Evolutionary conservation across 2,329 filamentous ascomycete genomes (phyloP), one percentile per base, ranked within the genome.

Genomic region (Pyricularia sp.): DNA sequence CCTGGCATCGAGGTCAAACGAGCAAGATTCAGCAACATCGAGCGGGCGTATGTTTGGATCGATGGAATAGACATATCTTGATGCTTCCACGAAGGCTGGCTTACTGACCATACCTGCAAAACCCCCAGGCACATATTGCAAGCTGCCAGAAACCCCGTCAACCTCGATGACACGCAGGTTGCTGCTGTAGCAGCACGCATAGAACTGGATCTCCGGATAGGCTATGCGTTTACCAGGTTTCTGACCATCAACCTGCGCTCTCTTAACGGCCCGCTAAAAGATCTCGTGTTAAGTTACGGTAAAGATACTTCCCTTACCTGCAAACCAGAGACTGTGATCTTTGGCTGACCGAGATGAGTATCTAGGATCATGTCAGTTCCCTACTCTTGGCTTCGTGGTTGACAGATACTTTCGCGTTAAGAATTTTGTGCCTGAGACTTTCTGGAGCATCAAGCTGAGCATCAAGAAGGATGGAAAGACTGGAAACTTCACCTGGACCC

Each of bases 21-120:
- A 74, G 95, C 95, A 17, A 90, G 84, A 70, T 99, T 99, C 80
- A 98, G 93, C 82, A 99, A 99, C 77, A 94, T 97, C 36, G 95
- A 99, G 79, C 86, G 90, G 84, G 92, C 91, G 88, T 94, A 26
- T 26, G 58, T 61, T 25, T 59, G 23, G 10, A 6, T n/a, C 5
- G 9, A 17, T 17, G 33, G 25, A 55, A 4, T 31, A 12, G 23
- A 31, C 1, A 14, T 28, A n/a, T 17, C 23, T 50, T 33, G 25
- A 33, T 20, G 36, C 1, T 65, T 7, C 4, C 10, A 1, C 25
- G 14, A 14, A 64, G 31, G n/a, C 55, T 25, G 58, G 12, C 58
- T 61, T 26, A 61, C 58, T 61, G 58, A 61, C 58, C 10, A 23
- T 3, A 20, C 7, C n/a, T 1, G 58, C 23, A 25, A 17, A 23